These are phyloP conservation scores for Chlamydomonas sp. DNA, from an alignment of 139 green algal genomes.

Conservation along the genomic window DNA sequence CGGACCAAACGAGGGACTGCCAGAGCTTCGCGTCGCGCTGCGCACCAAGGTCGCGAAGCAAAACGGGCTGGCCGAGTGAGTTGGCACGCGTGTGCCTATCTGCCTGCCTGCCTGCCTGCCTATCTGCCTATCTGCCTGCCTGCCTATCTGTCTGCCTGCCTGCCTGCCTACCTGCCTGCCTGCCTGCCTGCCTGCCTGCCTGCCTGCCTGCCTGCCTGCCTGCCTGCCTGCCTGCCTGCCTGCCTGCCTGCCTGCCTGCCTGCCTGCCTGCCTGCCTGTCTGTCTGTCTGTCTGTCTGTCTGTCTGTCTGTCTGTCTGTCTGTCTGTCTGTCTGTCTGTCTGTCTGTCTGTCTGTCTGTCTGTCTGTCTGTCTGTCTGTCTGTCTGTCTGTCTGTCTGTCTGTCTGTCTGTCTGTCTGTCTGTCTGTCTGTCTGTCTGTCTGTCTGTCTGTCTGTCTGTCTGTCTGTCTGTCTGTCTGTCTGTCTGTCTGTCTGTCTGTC, in stretches of 20 bases:
- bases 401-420: constrained; percentile 6
- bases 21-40: constrained; percentile 63
- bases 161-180: no score
- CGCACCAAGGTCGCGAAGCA: constrained; percentile 58
- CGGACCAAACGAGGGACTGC: constrained; percentile 65
- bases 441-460: constrained; percentile 6
- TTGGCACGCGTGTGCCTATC: no score
- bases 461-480: constrained; percentile 2
- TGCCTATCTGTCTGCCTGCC: no score
- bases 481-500: constrained; percentile 4
- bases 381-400: constrained; percentile 6
- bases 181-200: constrained; percentile 19
- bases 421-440: constrained; percentile 6
- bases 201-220: constrained; percentile 18
- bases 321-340: constrained; percentile 6
- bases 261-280: not conserved
- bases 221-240: constrained; percentile 15
- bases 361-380: constrained; percentile 6
- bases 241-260: not conserved
- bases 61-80: constrained; percentile 61
- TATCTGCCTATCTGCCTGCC: no score
- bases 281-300: not conserved
- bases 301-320: not conserved
- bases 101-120: no score
- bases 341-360: constrained; percentile 6